phyloP scores from a whole-genome alignment of 139 green algal genomes.

The Coelastrella sp. region DNA sequence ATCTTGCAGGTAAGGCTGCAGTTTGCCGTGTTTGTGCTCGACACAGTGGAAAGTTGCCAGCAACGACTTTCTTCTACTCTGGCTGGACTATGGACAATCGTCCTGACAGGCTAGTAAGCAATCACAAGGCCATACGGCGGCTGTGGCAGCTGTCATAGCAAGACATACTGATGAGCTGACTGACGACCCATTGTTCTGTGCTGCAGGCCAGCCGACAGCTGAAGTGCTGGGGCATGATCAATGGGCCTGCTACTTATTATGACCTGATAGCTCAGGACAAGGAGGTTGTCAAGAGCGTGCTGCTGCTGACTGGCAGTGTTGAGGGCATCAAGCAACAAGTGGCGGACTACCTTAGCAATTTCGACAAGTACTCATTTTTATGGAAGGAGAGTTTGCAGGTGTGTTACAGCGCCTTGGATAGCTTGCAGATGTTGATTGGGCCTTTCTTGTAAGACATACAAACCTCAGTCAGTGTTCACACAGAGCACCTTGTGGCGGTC shows the following conservation, averaged over 20 bases:
- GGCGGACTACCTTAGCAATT: conserved; percentile 83
- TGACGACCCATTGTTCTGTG: too few relatives aligned
- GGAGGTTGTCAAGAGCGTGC: conserved; percentile 88
- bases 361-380: conserved; percentile 89
- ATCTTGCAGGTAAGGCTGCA: conserved; percentile 52
- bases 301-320: conserved; percentile 83
- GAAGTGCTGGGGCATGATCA: conserved; percentile 77
- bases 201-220: conserved; percentile 68
- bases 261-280: conserved; percentile 87
- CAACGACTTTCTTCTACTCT: too few relatives aligned
- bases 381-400: conserved; percentile 91
- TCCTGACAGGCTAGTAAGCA: too few relatives aligned
- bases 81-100: too few relatives aligned
- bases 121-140: too few relatives aligned
- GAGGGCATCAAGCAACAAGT: conserved; percentile 84
- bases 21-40: too few relatives aligned
- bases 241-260: conserved; percentile 73
- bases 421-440: too few relatives aligned
- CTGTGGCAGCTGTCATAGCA: too few relatives aligned
- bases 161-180: too few relatives aligned
- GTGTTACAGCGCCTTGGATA: too few relatives aligned
- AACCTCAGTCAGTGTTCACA: conserved; percentile 40
- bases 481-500: not conserved
- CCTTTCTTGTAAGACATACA: not conserved
- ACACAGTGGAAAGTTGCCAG: too few relatives aligned